Percentiles rank a stretch among this genome's conserved stretches.
phyloP scores from a whole-genome alignment of 306 rosid species.

The Inga leiocalycina region DNA sequence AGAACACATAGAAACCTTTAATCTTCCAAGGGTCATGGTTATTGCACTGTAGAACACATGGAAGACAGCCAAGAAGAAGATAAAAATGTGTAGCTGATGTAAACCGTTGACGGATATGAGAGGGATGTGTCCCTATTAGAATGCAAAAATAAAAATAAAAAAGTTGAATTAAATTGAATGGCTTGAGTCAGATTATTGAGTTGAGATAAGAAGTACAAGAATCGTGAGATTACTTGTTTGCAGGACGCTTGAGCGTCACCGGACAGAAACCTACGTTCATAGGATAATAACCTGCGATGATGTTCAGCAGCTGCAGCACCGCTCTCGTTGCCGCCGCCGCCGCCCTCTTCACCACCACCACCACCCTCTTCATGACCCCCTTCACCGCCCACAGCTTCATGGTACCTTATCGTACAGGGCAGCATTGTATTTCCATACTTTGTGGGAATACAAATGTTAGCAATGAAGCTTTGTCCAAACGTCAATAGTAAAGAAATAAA shows the following conservation, averaged over 20 bases:
- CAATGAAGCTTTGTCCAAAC: conserved; percentile 77
- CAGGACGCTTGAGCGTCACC: conserved; percentile 4
- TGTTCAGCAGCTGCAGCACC: conserved; percentile 1
- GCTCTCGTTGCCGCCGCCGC: background rate
- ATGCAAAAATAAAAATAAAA: conserved; percentile 16
- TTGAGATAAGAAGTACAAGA: background rate
- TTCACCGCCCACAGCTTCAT: background rate
- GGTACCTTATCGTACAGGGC: conserved; percentile 59
- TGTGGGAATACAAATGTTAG: conserved; percentile 57
- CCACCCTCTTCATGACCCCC: background rate
- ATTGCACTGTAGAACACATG: conserved; percentile 67
- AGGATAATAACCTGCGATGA: conserved; percentile 69
- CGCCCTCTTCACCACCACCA: background rate
- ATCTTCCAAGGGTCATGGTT: conserved; percentile 67
- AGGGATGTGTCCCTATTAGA: conserved; percentile 60
- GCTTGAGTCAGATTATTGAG: background rate
- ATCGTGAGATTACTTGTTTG: background rate
- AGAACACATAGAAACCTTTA: conserved; percentile 46
- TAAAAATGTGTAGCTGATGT: conserved; percentile 85
- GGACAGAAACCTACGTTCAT: conserved; percentile 65
- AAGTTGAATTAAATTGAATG: background rate
- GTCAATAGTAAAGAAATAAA: conserved; percentile 88
- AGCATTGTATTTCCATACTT: conserved; percentile 60
- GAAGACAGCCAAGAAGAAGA: conserved; percentile 70
- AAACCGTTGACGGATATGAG: conserved; percentile 75